These are phyloP conservation scores for Hyaloperonospora arabidopsidis DNA, from an alignment of 352 stramenopile genomes.

Conservation along the genomic window DNA sequence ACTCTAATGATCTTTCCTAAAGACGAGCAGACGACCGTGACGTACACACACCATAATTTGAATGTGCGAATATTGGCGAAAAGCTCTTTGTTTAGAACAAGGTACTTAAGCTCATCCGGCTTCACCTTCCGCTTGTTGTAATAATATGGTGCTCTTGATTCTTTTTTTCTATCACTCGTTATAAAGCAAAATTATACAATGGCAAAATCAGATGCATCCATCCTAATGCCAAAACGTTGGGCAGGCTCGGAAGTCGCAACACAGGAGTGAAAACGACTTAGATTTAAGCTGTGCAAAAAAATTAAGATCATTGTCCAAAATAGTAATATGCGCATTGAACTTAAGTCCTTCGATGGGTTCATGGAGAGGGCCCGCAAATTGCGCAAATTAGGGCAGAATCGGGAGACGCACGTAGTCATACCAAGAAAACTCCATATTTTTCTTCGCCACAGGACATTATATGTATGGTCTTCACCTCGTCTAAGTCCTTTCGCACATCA, in stretches of 20 bases:
- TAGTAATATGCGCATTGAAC: no score
- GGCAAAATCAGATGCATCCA: slow-evolving; percentile 12
- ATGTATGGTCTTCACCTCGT: slow-evolving; percentile 7
- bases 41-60: slow-evolving; percentile 10
- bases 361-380: slow-evolving; percentile 6
- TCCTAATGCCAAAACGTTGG: slow-evolving; percentile 6
- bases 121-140: slow-evolving; percentile 3
- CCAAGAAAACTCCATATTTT: slow-evolving; percentile 2
- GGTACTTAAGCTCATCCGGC: background rate
- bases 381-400: slow-evolving; percentile 7
- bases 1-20: slow-evolving; percentile 16
- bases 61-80: slow-evolving; percentile 4
- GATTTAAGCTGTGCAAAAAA: no score
- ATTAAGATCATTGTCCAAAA: no score
- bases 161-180: slow-evolving; percentile 9
- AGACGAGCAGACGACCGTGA: slow-evolving; percentile 2
- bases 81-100: background rate
- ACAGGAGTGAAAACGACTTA: no score
- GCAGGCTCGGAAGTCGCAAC: background rate
- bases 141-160: slow-evolving; percentile 8
- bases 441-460: background rate
- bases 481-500: slow-evolving; percentile 3
- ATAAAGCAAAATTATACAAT: slow-evolving; percentile 10
- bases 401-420: slow-evolving; percentile 5
- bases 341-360: slow-evolving; percentile 2